These are phyloP conservation scores for Sphagnum tenellum DNA, from an alignment of 225 moss, liverwort and hornwort genomes.

Conservation along the genomic window DNA sequence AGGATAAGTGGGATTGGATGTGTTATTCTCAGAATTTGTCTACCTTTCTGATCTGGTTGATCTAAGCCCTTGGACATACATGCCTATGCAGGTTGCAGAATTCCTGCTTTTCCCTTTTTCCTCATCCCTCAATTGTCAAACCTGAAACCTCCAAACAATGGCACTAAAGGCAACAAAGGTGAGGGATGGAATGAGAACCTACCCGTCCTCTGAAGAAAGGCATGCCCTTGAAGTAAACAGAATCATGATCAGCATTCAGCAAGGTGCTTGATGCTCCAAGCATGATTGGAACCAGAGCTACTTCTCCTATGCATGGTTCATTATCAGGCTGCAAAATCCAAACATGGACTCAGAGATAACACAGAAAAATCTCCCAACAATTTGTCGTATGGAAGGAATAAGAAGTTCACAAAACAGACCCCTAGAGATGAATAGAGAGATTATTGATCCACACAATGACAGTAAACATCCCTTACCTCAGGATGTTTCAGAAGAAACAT, in stretches of 20 bases:
- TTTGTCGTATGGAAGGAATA: not conserved
- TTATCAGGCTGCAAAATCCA: conserved; percentile 20
- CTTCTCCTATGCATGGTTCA: conserved; percentile 37
- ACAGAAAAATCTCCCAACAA: no score
- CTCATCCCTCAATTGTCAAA: not conserved
- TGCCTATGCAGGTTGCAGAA: not conserved
- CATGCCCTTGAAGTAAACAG: conserved; percentile 53
- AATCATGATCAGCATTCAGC: conserved; percentile 42
- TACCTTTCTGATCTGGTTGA: not conserved
- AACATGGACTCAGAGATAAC: not conserved
- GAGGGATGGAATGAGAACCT: conserved; percentile 2
- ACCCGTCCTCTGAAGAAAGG: conserved; percentile 44
- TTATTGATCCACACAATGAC: not conserved
- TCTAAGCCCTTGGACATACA: not conserved
- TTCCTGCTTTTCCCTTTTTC: not conserved
- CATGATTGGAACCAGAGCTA: conserved; percentile 42
- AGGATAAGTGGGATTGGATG: not conserved
- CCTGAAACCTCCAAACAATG: not conserved
- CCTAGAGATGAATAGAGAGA: no score
- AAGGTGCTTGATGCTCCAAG: conserved; percentile 39
- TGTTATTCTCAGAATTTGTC: not conserved
- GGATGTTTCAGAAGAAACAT: not conserved
- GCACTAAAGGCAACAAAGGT: not conserved
- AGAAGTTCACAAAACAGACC: not conserved
- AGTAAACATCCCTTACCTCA: not conserved